Evolutionary conservation across 2,329 filamentous ascomycete genomes (phyloP), one percentile per base, ranked within the genome.

Genomic region (Diaporthe ampelina): DNA sequence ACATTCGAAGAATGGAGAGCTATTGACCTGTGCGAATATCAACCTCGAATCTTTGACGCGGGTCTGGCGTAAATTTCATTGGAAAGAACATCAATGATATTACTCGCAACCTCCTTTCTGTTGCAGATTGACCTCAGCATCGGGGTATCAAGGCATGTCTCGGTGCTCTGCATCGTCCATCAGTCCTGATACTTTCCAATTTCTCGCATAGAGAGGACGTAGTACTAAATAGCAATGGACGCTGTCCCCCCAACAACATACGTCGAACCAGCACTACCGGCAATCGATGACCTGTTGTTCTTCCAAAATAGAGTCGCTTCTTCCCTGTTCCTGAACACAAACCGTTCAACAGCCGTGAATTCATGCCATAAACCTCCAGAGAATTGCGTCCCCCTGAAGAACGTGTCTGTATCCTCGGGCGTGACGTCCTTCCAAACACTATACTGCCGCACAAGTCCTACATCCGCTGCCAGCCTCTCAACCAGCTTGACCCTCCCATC

Each of bases 321-420:
- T 2, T 68, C 45, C 1, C 32, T n/a, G 5, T 54, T 35, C 4
- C 5, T 26, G 9, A 68, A 68, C 4, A 54, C 63, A 26, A 54
- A 40, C 6, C 63, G 63, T 21, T 67, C 63, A 19, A 68, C 63
- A 37, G 48, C 63, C 9, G n/a, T 54, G 13, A 54, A 68, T 5
- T 40, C n/a, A 1, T 11, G 63, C 63, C 63, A 68, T 1, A 10
- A 11, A 0, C 63, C 63, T 17, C 45, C 63, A 5, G 15, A 52
- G 21, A 67, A 54, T 13, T 68, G 63, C 4, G 63, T 54, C 3
- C n/a, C 48, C 48, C 10, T 37, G 17, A 68, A 54, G 45, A 68
- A 54, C 1, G 32, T 11, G 4, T 54, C 48, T 1, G 63, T 54
- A 9, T 52, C 63, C 48, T 40, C 21, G 32, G 63, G 45, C 21